phyloP scores from a whole-genome alignment of 1,139 yeast species.

The Geotrichum siamense region DNA sequence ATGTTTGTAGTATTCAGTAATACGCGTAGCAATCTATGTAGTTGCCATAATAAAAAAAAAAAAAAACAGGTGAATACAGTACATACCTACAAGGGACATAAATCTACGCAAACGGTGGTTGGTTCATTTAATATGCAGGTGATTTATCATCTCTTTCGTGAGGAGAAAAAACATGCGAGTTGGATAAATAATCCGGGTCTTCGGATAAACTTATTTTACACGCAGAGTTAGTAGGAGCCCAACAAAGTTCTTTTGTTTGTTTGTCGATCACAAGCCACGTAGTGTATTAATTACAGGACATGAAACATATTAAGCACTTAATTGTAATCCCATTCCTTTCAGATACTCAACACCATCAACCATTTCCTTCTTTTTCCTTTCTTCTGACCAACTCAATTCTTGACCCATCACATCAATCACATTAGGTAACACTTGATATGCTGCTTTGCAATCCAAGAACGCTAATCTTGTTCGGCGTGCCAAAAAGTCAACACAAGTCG shows the following conservation, averaged over 20 bases:
- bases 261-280: not conserved
- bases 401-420: slow-evolving; percentile 80
- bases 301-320: slow-evolving; percentile 1
- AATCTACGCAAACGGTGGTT: not conserved
- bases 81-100: not conserved
- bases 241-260: not conserved
- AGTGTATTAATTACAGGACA: not conserved
- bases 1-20: not conserved
- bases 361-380: slow-evolving; percentile 50
- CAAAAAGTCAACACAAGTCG: slow-evolving; percentile 84
- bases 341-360: slow-evolving; percentile 34
- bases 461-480: slow-evolving; percentile 94
- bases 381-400: slow-evolving; percentile 67
- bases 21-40: not conserved
- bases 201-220: slow-evolving; percentile 2
- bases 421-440: slow-evolving; percentile 71
- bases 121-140: no score
- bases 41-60: no score
- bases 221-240: no score
- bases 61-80: not conserved
- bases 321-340: slow-evolving; percentile 37
- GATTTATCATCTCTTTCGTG: no score
- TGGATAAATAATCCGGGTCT: not conserved
- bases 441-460: slow-evolving; percentile 82
- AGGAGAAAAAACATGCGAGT: no score